Base-by-base conservation (phyloP, 345 rosid genomes). In the Camelina hispida region DNA sequence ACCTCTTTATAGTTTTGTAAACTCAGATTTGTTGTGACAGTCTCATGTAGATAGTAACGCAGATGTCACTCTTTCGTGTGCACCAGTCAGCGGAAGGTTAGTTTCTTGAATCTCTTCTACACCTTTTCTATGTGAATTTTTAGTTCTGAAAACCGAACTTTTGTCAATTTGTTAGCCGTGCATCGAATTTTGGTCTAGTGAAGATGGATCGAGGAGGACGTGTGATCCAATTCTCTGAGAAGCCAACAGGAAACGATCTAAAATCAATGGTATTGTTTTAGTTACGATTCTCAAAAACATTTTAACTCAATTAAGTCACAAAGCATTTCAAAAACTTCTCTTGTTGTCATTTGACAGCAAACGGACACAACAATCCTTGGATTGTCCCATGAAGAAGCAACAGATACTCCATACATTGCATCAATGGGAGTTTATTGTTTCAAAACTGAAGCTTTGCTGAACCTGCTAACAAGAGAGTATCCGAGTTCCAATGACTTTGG, bases 381-480 rank as follows among this genome's bases (percentile, higher is more conserved):
- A 70, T 79, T 93, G 69, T 79, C 89, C 22, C 74, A 71, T 74
- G 62, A 85, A 64, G 92, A 93, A 55, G 89, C 91, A 48, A 71
- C 5, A 43, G 84, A 80, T 48, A 77, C 73, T 48, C 93, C 91
- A 2, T 89, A 85, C 78, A 86, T 91, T 73, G 97, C 98, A 59
- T 93, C 97, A 46, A 93, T 93, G 97, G 98, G 96, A 66, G 82
- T 91, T 66, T 93, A 91, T 77, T 56, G 87, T 78, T 91, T 93
- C 81, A 91, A 82, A 81, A 88, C 88, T 20, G 91, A 93, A 34
- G 85, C 87, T 57, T 81, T 93, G 63, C 60, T 87, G 17, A 86
- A 87, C 58, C 88, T 93, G 78, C 82, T 91, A 43, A 89, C 88
- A 87, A 76, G 78, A 66, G 37, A 79, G 57, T 85, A 85, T 82